Base-by-base conservation (phyloP, 768 basidiomycete genomes). In the Boletus subparvulus region DNA sequence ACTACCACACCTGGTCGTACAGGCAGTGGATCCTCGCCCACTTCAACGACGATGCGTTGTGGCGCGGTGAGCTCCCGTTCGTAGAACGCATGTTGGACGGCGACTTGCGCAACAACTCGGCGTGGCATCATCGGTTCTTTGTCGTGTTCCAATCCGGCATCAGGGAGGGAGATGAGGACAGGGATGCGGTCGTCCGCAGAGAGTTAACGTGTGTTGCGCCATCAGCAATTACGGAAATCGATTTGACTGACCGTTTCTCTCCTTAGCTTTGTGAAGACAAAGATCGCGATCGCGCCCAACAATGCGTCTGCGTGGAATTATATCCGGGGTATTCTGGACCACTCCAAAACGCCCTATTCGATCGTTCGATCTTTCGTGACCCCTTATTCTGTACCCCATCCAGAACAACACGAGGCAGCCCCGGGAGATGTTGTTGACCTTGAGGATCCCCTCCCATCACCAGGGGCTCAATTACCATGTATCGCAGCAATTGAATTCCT, bases 1-100 rank as follows among this genome's bases (percentile, higher is more conserved):
- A 99, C 76, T 99, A 99, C 71, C 96, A 98, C 72, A 98, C 97
- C 0, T 99, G 97, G 97, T 91, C 92, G 9, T 96, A 98, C 73
- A 83, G 96, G 8, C 95, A 99, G 71, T 98, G 94, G 94, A 71
- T 94, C 13, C 83, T 97, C 42, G 87, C 90, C 10, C 84, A 88
- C 68, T 95, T 95, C 77, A 85, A 87, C 63, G 79, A 86, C 54
- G 79, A 82, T 36, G 78, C 73, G n/a, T 63, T 93, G 59, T 94
- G 91, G 91, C 73, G 61, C 1, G 80, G 77, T 14, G 94, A 96
- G 73, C 75, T 91, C n/a, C 79, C 83, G 43, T 94, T 87, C 61
- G 79, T 87, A 35, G 87, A 94, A 59, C 62, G 69, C 55, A 83
- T 94, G 77, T 71, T 94, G 24, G 76, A 77, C 11, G 74, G 78